Conservation (phyloP, 176 grass and related monocot genomes). For the Musa beccarii region DNA sequence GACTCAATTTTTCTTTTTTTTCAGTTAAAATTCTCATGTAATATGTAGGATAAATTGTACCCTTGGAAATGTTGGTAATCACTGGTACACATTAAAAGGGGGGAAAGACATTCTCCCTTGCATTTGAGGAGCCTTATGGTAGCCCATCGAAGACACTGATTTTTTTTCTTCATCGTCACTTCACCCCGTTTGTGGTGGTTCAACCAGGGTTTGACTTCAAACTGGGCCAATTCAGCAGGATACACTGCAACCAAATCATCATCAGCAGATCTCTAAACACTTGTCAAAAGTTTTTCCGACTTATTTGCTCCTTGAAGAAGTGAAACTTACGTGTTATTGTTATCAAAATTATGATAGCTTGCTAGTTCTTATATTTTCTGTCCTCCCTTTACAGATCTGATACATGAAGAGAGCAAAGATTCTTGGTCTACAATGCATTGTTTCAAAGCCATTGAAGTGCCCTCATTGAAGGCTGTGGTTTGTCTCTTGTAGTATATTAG, state of each 20-base stretch:
- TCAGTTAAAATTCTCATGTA: background rate
- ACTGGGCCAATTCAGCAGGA: background rate
- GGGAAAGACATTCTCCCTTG: background rate
- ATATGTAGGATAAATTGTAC: background rate
- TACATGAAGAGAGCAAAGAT: too few relatives aligned
- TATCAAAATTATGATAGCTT: background rate
- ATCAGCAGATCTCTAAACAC: background rate
- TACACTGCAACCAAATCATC: background rate
- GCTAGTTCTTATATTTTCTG: background rate
- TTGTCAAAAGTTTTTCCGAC: background rate
- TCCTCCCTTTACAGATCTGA: too few relatives aligned
- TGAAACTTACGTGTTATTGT: background rate
- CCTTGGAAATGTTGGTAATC: background rate
- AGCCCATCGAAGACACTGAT: background rate
- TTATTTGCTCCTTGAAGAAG: background rate
- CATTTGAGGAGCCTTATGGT: background rate
- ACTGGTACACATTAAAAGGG: too few relatives aligned
- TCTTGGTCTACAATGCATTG: background rate
- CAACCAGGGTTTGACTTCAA: background rate
- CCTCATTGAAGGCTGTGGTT: too few relatives aligned
- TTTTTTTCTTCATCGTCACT: background rate
- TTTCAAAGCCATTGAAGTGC: background rate
- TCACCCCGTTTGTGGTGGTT: background rate
- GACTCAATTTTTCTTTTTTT: background rate
- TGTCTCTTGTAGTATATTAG: too few relatives aligned